Conservation (phyloP, 768 basidiomycete species). For the Tricholoma hemisulphureum region DNA sequence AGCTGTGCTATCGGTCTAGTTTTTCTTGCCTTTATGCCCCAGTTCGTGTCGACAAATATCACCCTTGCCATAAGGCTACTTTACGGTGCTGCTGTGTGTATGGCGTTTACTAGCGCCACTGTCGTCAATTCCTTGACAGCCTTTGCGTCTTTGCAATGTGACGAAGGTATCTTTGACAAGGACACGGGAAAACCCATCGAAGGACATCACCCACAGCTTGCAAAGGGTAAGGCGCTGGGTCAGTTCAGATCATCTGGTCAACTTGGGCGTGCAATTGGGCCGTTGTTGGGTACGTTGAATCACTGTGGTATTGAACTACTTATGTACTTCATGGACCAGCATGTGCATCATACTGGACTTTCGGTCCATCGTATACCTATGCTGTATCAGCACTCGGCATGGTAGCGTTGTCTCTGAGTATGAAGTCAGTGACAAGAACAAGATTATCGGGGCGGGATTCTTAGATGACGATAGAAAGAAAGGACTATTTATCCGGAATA, state of each 20-base stretch:
- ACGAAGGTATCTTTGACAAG: constrained; percentile 59
- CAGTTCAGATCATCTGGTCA: constrained; percentile 91
- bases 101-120: constrained; percentile 94
- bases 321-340: constrained; percentile 44
- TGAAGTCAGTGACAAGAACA: constrained; percentile 49
- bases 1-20: constrained; percentile 70
- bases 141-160: constrained; percentile 87
- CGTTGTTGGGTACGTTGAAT: constrained; percentile 67
- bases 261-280: constrained; percentile 89
- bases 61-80: constrained; percentile 51
- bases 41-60: constrained; percentile 41
- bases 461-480: constrained; percentile 11
- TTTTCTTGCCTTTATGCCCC: constrained; percentile 72
- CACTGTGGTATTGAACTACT: too few relatives aligned
- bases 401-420: constrained; percentile 53
- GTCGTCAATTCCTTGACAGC: constrained; percentile 94
- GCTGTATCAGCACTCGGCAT: constrained; percentile 61
- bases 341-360: constrained; percentile 86
- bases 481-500: constrained; percentile 1
- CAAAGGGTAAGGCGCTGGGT: constrained; percentile 83
- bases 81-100: constrained; percentile 71
- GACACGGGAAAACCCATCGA: constrained; percentile 53
- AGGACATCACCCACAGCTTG: constrained; percentile 66
- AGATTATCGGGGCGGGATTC: constrained; percentile 25
- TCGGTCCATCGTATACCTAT: constrained; percentile 81